Evolutionary conservation across 2,329 filamentous ascomycete species (phyloP), one percentile per base, ranked within the genome.

Genomic region (Neonectria sp.): DNA sequence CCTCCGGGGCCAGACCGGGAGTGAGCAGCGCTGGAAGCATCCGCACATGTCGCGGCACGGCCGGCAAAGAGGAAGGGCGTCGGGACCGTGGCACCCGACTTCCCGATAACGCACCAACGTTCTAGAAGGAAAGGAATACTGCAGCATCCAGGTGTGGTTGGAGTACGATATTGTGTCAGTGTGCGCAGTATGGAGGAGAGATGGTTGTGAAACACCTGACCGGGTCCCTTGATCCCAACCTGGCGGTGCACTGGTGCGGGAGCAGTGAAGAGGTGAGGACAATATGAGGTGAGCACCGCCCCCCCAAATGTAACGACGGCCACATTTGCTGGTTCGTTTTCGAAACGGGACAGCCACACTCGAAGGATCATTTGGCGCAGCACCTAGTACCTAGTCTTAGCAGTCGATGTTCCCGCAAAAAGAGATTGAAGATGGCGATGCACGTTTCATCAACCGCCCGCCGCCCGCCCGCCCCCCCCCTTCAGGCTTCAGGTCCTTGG

Each of bases 151-250:
- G n/a, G 63, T 49, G 64, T 58, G 71, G 63, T 60, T 61, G 55
- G 29, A 61, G 37, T 40, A 40, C 37, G 15, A 40, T 40, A 8
- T 1, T 7, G 37, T n/a, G 37, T 3, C 15, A 40, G 8, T 7
- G 17, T 6, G 15, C n/a, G 37, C 17, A 40, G 37, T 40, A 40
- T 17, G 37, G 37, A 40, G 40, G 40, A 24, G 56, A 68, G 68
- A 64, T 57, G 67, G 60, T 55, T 61, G 55, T 72, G 66, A 69
- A 68, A 71, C 65, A 27, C 40, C 11, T 60, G 55, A 15, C 62
- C 51, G 37, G 58, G 58, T 35, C 59, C 69, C 66, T 64, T 57
- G 71, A 65, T 62, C 31, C 59, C 61, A 61, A 66, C 55, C 63
- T 55, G 56, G 64, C 60, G 65, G 68, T 66, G 63, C 63, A 58